Base-by-base conservation (phyloP, 805 yeast species). In the Lipomyces yamanashiensis region DNA sequence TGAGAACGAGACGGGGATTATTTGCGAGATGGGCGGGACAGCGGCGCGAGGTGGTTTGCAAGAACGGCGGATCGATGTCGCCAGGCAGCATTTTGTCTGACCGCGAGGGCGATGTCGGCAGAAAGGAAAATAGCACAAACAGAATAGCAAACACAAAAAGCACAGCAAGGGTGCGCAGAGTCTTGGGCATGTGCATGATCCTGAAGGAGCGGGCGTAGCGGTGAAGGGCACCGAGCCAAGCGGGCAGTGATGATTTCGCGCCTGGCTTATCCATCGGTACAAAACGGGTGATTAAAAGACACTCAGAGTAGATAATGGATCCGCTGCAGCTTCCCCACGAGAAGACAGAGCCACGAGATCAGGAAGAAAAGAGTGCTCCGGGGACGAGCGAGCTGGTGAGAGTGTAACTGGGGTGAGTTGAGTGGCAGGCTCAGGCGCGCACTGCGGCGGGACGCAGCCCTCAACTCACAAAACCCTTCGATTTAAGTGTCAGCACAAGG, bases 61-160 rank as follows among this genome's bases (percentile, higher is more conserved):
- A 63, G 52, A 64, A 59, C 10, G 64, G 54, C 45, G 67, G 68
- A 19, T 52, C 68, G 15, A 66, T 49, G 50, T 66, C 69, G 45
- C 67, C 67, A 12, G 67, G 64, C 34, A 66, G 64, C 36, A 56
- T 13, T 17, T 34, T 19, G 10, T 19, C 44, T 7, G 48, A 10
- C 7, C 17, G 17, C n/a, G 58, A 19, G n/a, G 49, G 52, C 1
- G 63, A 33, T 12, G 50, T n/a, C 6, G 54, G 48, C 52, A 59
- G 34, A 10, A 59, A 17, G 28, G 55, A 9, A 54, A 63, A 40
- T 15, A 63, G n/a, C 28, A 56, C 21, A 36, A 58, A 39, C 3
- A 49, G 15, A 19, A 41, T 8, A 17, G 34, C 36, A n/a, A 63
- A 15, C 28, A 33, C 37, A 23, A 54, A 36, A 19, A 56, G n/a